phyloP scores from a whole-genome alignment of 2,329 filamentous ascomycete species.

The Cadophora sp. region DNA sequence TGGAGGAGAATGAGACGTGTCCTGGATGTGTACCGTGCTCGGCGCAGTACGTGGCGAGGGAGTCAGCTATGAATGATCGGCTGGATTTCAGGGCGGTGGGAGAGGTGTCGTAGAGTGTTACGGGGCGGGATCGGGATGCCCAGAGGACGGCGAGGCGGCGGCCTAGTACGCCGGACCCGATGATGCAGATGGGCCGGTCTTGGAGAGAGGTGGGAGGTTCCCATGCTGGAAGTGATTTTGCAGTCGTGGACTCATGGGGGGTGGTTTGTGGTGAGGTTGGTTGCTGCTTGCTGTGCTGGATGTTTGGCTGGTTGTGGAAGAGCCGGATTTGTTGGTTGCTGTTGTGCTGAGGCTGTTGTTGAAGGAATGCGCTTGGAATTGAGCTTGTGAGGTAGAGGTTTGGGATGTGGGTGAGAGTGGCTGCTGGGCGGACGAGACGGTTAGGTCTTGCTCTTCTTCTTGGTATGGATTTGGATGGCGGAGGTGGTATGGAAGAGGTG shows the following conservation, averaged over 20 bases:
- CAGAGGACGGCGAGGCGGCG: slow-evolving; percentile 51
- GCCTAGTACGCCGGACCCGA: slow-evolving; percentile 53
- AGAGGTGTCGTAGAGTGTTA: slow-evolving; percentile 52
- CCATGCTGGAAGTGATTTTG: slow-evolving; percentile 20
- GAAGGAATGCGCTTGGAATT: slow-evolving; percentile 12
- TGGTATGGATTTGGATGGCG: not conserved
- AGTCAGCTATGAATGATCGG: slow-evolving; percentile 49
- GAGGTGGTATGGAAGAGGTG: not conserved
- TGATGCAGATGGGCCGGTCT: slow-evolving; percentile 46
- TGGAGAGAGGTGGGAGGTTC: slow-evolving; percentile 20
- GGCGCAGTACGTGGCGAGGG: slow-evolving; percentile 38
- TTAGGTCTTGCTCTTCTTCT: slow-evolving; percentile 16
- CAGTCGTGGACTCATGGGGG: slow-evolving; percentile 1
- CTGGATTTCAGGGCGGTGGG: slow-evolving; percentile 47
- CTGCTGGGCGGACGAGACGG: slow-evolving; percentile 1
- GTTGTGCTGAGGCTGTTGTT: slow-evolving; percentile 8
- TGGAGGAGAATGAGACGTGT: slow-evolving; percentile 28
- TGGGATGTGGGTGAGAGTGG: slow-evolving; percentile 6
- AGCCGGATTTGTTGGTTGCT: slow-evolving; percentile 11
- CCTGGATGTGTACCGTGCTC: slow-evolving; percentile 25
- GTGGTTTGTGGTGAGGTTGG: slow-evolving; percentile 3
- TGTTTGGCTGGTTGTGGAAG: not conserved
- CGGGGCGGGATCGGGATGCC: slow-evolving; percentile 52
- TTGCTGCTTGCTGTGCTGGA: slow-evolving; percentile 8
- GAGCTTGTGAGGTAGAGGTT: not conserved